Base-by-base conservation (phyloP, 257 asterid genomes). In the Solanum paucissectum region DNA sequence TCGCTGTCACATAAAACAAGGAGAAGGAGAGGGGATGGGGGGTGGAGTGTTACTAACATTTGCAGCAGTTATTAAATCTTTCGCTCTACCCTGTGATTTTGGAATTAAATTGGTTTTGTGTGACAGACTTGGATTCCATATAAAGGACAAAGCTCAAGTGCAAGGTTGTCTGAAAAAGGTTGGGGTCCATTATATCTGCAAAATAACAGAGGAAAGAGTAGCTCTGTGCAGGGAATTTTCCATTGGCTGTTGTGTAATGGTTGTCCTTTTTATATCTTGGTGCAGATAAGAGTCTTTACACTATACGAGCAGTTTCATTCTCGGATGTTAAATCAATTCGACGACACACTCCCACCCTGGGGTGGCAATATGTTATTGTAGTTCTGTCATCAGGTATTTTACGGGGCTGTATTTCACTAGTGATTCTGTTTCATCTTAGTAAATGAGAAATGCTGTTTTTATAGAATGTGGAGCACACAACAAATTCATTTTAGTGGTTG, bases 61-160 rank as follows among this genome's bases (percentile, higher is more conserved):
- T 81, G 66, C 62, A 46, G 68, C 29, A 46, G 42, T 8, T 27
- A 3, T 49, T 81, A 81, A 27, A 81, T 5, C n/a, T 81, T 46
- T 81, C 27, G 18, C 18, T 27, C 40, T 81, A 79, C 84, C 58
- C 60, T 44, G 66, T 27, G 25, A 16, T 44, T 46, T 18, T 25
- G 42, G 25, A 27, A 46, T 27, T 81, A 49, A 81, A 29, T 81
- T 81, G 68, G 37, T 83, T 25, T 90, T 49, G 77, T 46, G 27
- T 87, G 91, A 69, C 88, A 97, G 99, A 96, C 99, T 49, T 97
- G 99, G 99, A 94, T 95, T 88, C 99, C 99, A 7, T 97, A 96
- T 93, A 96, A 97, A 94, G 99, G 99, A 52, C 98, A 94, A 87
- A 92, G 90, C 87, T 95, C 98, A 21, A 94, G 90, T 90, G 92